Conservation (phyloP, 2,329 filamentous ascomycete genomes). For the Aureobasidium sp. region DNA sequence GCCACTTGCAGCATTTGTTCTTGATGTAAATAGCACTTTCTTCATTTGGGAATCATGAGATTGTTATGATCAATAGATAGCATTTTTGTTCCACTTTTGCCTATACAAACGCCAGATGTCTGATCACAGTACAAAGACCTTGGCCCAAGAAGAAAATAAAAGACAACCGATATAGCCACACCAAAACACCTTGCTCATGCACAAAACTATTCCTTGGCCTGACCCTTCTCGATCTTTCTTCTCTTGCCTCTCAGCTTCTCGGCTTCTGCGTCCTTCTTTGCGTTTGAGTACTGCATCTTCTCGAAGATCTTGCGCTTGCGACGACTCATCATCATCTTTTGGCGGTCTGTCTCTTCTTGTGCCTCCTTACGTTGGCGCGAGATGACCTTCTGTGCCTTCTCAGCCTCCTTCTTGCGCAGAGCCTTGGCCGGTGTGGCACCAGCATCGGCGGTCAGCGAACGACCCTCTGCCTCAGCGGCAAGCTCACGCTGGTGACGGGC, state of each 20-base stretch:
- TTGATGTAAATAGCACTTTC: background rate
- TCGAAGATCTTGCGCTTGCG: conserved; percentile 97
- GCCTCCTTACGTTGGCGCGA: conserved; percentile 54
- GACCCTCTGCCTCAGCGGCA: conserved; percentile 79
- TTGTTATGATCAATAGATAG: background rate
- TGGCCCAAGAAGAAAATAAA: background rate
- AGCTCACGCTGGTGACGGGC: conserved; percentile 77
- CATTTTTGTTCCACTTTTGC: conserved; percentile 9
- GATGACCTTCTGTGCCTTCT: conserved; percentile 60
- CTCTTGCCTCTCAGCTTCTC: conserved; percentile 81
- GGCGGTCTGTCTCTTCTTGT: conserved; percentile 79
- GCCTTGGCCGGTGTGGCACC: conserved; percentile 48
- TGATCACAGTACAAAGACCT: background rate
- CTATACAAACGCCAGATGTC: conserved; percentile 8
- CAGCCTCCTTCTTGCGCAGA: conserved; percentile 56
- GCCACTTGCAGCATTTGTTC: background rate
- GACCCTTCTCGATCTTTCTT: conserved; percentile 68
- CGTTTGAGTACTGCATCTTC: conserved; percentile 95
- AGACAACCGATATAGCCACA: conserved; percentile 2
- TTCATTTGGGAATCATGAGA: background rate
- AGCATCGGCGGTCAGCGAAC: conserved; percentile 39
- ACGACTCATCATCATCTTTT: conserved; percentile 97
- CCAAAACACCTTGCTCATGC: conserved; percentile 10
- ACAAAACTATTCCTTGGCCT: conserved; percentile 7
- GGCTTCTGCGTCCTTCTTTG: conserved; percentile 83